A percentile compares a stretch with the other conserved stretches of the same genome.
These are phyloP conservation scores for Torrubiellomyces zombiae DNA, from an alignment of 2,329 filamentous ascomycete species.

Conservation along the genomic window DNA sequence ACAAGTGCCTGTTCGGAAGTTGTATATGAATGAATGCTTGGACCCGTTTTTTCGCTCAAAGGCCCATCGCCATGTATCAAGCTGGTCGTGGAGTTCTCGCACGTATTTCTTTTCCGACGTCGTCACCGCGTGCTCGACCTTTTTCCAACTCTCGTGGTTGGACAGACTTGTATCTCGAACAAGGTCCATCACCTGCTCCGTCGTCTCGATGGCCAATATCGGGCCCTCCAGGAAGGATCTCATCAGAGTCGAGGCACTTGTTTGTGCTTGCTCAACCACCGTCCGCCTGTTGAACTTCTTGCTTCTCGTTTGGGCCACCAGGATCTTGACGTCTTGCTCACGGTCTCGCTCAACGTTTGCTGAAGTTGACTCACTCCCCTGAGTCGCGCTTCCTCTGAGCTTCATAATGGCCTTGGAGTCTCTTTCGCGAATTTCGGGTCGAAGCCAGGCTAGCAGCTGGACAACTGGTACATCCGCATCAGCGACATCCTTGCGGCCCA, in stretches of 20 bases:
- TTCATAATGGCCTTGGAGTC: slow-evolving; percentile 42
- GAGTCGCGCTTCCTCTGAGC: slow-evolving; percentile 15
- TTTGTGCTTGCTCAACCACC: slow-evolving; percentile 66
- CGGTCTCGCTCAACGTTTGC: slow-evolving; percentile 17
- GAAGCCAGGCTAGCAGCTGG: slow-evolving; percentile 66
- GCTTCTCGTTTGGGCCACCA: slow-evolving; percentile 64
- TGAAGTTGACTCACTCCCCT: slow-evolving; percentile 12
- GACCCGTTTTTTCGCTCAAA: slow-evolving; percentile 36
- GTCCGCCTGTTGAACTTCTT: slow-evolving; percentile 84
- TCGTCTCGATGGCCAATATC: slow-evolving; percentile 75
- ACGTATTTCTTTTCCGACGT: slow-evolving; percentile 69
- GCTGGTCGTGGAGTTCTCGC: slow-evolving; percentile 62
- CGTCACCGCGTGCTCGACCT: slow-evolving; percentile 60
- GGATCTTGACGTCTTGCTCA: slow-evolving; percentile 66
- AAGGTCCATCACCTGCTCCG: slow-evolving; percentile 64
- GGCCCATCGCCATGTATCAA: slow-evolving; percentile 44
- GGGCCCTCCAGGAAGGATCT: slow-evolving; percentile 60
- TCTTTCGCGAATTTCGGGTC: slow-evolving; percentile 64
- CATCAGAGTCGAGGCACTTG: slow-evolving; percentile 42
- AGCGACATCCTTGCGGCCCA: slow-evolving; percentile 55
- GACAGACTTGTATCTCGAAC: slow-evolving; percentile 59
- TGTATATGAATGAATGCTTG: slow-evolving; percentile 75
- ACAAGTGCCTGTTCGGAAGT: slow-evolving; percentile 70
- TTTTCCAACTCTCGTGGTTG: slow-evolving; percentile 71
- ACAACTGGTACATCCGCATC: slow-evolving; percentile 60